Conservation (phyloP, 441 rosid species). For the Breynia disticha region DNA sequence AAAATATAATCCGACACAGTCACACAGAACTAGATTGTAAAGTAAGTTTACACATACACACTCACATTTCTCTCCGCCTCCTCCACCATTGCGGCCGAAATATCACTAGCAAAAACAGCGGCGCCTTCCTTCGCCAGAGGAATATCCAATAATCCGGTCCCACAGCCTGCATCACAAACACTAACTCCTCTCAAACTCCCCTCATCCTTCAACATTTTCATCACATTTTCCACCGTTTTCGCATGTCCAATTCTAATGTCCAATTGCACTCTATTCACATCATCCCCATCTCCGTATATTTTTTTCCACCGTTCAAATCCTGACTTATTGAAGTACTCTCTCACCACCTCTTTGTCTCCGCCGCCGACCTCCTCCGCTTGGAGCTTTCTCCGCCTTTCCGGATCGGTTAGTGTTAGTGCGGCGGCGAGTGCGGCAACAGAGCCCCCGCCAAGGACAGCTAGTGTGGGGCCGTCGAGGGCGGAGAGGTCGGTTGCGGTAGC, state of each 20-base stretch:
- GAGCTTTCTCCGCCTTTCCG: slow-evolving; percentile 57
- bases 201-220: slow-evolving; percentile 62
- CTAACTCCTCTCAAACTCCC: slow-evolving; percentile 62
- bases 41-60: too few species aligned
- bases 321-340: slow-evolving; percentile 72
- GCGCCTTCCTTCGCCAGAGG: slow-evolving; percentile 88
- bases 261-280: slow-evolving; percentile 65
- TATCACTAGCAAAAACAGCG: slow-evolving; percentile 68
- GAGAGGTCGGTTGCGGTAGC: slow-evolving; percentile 34
- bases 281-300: slow-evolving; percentile 78
- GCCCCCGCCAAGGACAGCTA: slow-evolving; percentile 69
- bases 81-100: slow-evolving; percentile 85
- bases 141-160: slow-evolving; percentile 61
- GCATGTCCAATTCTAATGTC: slow-evolving; percentile 77
- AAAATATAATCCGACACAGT: too few species aligned
- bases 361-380: slow-evolving; percentile 96
- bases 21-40: too few species aligned
- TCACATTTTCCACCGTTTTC: slow-evolving; percentile 68
- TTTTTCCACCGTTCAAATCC: slow-evolving; percentile 88
- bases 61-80: slow-evolving; percentile 72
- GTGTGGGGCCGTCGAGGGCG: slow-evolving; percentile 40
- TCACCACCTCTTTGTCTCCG: slow-evolving; percentile 82
- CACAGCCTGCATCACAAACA: slow-evolving; percentile 87
- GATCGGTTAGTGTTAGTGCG: slow-evolving; percentile 63
- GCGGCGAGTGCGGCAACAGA: slow-evolving; percentile 81